Conservation (phyloP, 2,329 filamentous ascomycete genomes). For the Akanthomyces muscarius region DNA sequence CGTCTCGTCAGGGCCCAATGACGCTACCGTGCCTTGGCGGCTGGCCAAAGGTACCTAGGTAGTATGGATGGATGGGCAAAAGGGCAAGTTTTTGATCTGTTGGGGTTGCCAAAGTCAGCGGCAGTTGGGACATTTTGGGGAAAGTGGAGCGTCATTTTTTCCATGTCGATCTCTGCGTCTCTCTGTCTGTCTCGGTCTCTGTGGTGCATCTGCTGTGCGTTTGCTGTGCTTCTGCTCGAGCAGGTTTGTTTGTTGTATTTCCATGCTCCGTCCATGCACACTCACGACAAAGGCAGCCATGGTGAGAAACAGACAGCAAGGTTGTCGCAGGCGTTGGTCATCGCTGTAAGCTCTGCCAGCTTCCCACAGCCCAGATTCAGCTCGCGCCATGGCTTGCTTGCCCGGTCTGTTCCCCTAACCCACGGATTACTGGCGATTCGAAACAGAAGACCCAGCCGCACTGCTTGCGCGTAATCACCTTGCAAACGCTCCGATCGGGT, state of each 20-base stretch:
- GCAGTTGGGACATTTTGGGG: conserved; percentile 12
- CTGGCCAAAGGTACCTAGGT: neutral
- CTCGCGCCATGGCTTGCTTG: no score
- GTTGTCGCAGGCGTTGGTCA: no score
- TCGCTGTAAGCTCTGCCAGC: no score
- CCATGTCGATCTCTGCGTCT: neutral
- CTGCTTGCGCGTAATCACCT: no score
- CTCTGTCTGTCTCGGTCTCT: neutral
- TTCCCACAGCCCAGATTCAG: no score
- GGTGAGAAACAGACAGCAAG: no score
- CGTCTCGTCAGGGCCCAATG: neutral
- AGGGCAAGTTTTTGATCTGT: conserved; percentile 10
- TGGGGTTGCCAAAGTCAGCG: conserved; percentile 13
- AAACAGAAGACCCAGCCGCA: no score
- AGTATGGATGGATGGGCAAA: neutral
- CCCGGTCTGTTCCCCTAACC: neutral
- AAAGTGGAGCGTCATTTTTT: conserved; percentile 4
- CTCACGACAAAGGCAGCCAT: no score
- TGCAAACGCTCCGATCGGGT: no score
- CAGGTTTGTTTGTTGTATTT: neutral
- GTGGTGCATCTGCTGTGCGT: neutral
- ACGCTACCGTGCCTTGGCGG: conserved; percentile 1
- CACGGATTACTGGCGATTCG: neutral
- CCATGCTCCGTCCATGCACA: no score
- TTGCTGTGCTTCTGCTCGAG: neutral